Conservation (phyloP, 768 basidiomycete species). For the Suillus fuscotomentosus region DNA sequence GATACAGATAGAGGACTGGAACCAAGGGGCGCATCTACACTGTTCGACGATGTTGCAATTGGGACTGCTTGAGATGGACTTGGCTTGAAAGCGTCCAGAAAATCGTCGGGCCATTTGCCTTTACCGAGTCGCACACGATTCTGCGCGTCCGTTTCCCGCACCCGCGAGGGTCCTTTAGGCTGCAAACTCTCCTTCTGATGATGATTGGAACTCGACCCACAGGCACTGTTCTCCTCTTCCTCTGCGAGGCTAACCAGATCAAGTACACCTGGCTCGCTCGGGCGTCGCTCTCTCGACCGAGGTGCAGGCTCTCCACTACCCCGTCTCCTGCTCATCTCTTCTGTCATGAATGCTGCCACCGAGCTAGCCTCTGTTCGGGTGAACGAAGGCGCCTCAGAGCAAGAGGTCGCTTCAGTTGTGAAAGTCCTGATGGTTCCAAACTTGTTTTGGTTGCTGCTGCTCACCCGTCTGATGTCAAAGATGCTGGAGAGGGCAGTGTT, state of each 20-base stretch:
- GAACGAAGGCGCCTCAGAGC: constrained; percentile 60
- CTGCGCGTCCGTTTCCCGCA: constrained; percentile 28
- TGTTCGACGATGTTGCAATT: constrained; percentile 15
- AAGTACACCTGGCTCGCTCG: constrained; percentile 58
- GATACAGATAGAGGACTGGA: constrained; percentile 40
- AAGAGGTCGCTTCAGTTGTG: constrained; percentile 77
- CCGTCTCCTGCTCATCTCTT: constrained; percentile 39
- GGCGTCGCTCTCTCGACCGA: constrained; percentile 53
- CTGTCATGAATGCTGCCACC: constrained; percentile 50
- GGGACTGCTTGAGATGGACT: constrained; percentile 29
- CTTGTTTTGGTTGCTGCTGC: constrained; percentile 49
- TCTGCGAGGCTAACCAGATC: constrained; percentile 71
- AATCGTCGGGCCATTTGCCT: constrained; percentile 84
- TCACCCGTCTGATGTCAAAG: constrained; percentile 49
- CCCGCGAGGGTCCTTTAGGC: constrained; percentile 19
- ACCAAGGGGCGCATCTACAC: constrained; percentile 17
- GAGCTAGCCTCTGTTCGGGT: constrained; percentile 62
- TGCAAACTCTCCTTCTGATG: constrained; percentile 22
- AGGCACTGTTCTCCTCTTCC: constrained; percentile 58
- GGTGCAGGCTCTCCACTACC: constrained; percentile 22
- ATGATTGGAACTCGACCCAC: constrained; percentile 43
- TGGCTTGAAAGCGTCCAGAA: constrained; percentile 58
- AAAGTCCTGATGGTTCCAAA: constrained; percentile 82
- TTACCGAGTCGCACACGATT: constrained; percentile 60
- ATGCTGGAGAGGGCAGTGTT: constrained; percentile 58